Conservation (phyloP, 805 yeast genomes). For the Metschnikowia lochheadii region DNA sequence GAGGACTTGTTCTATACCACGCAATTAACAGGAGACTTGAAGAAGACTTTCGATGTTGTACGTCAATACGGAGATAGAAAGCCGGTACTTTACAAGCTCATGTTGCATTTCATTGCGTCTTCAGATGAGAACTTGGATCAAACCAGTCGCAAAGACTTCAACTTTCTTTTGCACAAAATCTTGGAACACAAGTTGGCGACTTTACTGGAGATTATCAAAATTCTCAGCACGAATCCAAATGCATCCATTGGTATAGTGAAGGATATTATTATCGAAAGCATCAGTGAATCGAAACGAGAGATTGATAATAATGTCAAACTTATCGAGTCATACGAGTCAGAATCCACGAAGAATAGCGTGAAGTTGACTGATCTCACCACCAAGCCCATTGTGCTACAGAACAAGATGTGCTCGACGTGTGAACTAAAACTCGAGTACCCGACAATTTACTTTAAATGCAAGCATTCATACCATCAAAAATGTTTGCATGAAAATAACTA, state of each 20-base stretch:
- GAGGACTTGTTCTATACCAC: conserved; percentile 57
- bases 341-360: conserved; percentile 51
- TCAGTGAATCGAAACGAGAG: conserved; percentile 57
- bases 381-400: conserved; percentile 53
- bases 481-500: conserved; percentile 57
- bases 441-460: conserved; percentile 76
- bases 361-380: conserved; percentile 49
- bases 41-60: conserved; percentile 53
- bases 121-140: conserved; percentile 45
- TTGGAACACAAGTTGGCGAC: conserved; percentile 53
- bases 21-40: conserved; percentile 54
- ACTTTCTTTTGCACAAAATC: conserved; percentile 49
- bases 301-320: conserved; percentile 65
- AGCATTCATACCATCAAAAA: conserved; percentile 79
- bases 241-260: conserved; percentile 71
- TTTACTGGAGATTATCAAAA: conserved; percentile 73
- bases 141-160: conserved; percentile 49
- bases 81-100: conserved; percentile 61
- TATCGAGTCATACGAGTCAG: conserved; percentile 62
- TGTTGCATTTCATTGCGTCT: conserved; percentile 61
- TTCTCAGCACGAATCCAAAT: conserved; percentile 56
- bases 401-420: conserved; percentile 64
- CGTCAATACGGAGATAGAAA: conserved; percentile 57
- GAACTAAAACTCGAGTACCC: conserved; percentile 67
- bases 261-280: conserved; percentile 58